Conservation (phyloP, 2,329 filamentous ascomycete genomes). For the Colletotrichum falcatum region DNA sequence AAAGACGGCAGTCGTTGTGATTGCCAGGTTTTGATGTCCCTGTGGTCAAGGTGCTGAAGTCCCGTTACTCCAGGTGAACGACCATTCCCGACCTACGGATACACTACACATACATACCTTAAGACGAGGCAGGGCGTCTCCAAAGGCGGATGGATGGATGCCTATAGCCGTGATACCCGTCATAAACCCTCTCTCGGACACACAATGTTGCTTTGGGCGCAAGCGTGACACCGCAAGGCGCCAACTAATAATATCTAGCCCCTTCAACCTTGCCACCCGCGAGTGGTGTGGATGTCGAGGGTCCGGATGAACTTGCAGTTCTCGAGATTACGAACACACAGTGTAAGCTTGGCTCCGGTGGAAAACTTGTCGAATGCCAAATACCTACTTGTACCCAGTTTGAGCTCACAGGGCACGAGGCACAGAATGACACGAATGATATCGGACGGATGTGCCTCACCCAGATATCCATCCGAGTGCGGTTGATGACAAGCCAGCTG, state of each 20-base stretch:
- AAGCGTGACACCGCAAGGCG: background rate
- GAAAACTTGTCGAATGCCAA: background rate
- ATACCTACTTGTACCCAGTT: background rate
- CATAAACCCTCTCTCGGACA: background rate
- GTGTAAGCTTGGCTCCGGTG: background rate
- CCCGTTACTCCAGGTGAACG: background rate
- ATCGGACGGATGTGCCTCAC: slow-evolving; percentile 17
- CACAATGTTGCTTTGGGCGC: background rate
- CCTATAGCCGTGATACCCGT: background rate
- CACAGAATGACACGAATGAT: slow-evolving; percentile 4
- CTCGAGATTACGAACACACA: background rate
- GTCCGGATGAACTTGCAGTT: background rate
- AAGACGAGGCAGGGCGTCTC: background rate
- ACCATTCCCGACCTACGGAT: background rate
- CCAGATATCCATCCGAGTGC: background rate
- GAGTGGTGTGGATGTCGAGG: background rate
- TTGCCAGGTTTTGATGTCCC: background rate
- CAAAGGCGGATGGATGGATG: too few species aligned
- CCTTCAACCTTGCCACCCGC: background rate
- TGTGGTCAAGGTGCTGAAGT: background rate
- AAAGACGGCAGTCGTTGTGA: background rate
- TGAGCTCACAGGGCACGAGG: slow-evolving; percentile 23
- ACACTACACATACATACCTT: too few species aligned
- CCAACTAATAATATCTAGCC: background rate
- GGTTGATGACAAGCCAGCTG: background rate